phyloP scores from a whole-genome alignment of 2,329 filamentous ascomycete genomes.

The Trichocomaceae sp. region DNA sequence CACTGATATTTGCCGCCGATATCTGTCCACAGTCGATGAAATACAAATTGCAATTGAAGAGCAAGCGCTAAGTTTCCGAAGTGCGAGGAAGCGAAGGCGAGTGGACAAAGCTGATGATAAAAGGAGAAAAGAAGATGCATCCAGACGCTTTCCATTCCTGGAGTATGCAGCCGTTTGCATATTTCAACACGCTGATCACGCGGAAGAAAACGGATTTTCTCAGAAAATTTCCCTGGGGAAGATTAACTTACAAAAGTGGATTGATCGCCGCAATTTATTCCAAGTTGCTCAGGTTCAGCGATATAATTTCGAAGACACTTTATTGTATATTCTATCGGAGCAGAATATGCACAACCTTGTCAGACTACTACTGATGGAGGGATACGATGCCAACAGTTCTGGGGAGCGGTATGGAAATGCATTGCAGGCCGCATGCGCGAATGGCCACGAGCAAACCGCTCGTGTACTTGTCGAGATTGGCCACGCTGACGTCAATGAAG shows the following conservation, averaged over 20 bases:
- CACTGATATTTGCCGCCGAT: neutral
- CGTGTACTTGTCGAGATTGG: neutral
- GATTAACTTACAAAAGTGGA: neutral
- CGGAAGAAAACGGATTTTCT: neutral
- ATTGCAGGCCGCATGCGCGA: constrained; percentile 7
- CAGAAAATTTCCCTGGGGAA: neutral
- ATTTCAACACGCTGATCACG: neutral
- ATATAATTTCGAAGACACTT: neutral
- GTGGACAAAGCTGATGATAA: neutral
- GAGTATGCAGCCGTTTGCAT: neutral
- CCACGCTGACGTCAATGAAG: neutral
- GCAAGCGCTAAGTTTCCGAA: neutral
- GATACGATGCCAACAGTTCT: neutral
- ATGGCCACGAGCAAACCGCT: constrained; percentile 14
- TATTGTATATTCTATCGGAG: constrained; percentile 2
- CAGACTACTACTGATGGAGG: neutral
- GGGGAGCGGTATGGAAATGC: constrained; percentile 6
- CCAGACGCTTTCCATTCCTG: neutral
- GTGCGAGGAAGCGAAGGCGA: neutral
- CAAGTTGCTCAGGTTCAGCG: neutral
- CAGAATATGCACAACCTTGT: neutral
- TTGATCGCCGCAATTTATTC: neutral
- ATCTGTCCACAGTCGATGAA: neutral
- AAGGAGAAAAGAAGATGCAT: neutral
- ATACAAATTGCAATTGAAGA: neutral